Evolutionary conservation across 129 eudicot species (phyloP), one percentile per base, ranked within the genome.

Genomic region (Glebionis coronaria): DNA sequence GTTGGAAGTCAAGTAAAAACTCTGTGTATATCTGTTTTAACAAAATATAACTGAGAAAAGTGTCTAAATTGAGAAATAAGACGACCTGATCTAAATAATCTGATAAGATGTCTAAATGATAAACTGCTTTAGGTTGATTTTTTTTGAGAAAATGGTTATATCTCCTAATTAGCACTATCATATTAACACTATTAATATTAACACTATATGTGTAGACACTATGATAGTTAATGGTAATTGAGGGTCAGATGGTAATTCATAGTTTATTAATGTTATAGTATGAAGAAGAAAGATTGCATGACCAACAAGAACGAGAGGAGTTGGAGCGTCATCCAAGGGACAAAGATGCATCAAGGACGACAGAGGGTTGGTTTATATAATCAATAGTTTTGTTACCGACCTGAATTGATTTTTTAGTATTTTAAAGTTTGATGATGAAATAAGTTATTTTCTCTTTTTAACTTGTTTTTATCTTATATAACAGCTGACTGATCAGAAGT

Each of bases 261-360:
- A 3, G 55, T 56, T 3, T 31, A 54, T 70, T 1, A 47, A 53
- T 76, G 19, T 28, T 73, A 67, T 80, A 92, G 98, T 88, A 91
- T n/a, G 96, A 92, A 71, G 98, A 88, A 92, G 98, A 92, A 78
- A 82, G 89, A 73, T 51, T 88, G 76, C 91, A 91, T 73, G 98
- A 92, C 68, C 98, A 88, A 77, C 79, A 82, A 79, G 98, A 88
- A 69, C 76, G 80, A 71, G 96, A 92, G 82, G 95, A 92, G 72
- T 79, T 92, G 67, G 98, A 88, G 78, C 83, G 71, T 23, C 85
- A 88, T 59, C 18, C 88, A 28, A 92, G 76, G 79, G 95, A 92
- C 67, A 73, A 87, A 72, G 98, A 92, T 77, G 96, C 98, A 61
- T 87, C 96, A 14, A 83, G 80, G 63, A 92, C 98, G 11, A 80